Conservation (phyloP, 2,329 filamentous ascomycete species). For the Coniochaeta hoffmannii region DNA sequence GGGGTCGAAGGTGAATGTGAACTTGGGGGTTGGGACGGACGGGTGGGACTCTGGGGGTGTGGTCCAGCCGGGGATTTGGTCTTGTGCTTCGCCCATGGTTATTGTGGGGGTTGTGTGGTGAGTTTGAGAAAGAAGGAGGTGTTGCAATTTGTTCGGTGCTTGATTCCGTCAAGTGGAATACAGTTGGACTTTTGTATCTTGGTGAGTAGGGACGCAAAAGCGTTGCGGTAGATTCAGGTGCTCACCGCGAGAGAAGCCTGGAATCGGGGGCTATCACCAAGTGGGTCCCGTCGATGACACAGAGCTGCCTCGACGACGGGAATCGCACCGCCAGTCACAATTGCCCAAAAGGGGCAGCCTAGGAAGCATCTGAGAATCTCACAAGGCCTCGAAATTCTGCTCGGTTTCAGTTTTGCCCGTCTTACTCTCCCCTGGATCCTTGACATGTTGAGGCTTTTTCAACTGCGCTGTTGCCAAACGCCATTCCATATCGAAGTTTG, state of each 20-base stretch:
- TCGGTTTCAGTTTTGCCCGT: neutral
- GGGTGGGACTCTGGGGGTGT: neutral
- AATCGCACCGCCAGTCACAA: neutral
- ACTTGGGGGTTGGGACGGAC: constrained; percentile 2
- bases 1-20: constrained; percentile 15
- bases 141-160: too few species aligned
- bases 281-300: neutral
- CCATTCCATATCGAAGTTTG: neutral
- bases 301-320: neutral
- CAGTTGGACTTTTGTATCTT: too few species aligned
- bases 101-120: neutral
- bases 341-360: neutral
- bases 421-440: neutral
- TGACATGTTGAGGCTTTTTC: neutral
- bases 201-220: too few species aligned
- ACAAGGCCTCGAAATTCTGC: neutral
- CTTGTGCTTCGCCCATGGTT: neutral
- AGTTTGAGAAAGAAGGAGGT: neutral
- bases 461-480: too few species aligned
- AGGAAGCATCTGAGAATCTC: neutral
- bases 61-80: neutral
- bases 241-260: neutral
- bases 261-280: neutral
- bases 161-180: too few species aligned
- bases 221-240: too few species aligned